Base-by-base conservation (phyloP, 306 rosid genomes). In the Mucuna pruriens region DNA sequence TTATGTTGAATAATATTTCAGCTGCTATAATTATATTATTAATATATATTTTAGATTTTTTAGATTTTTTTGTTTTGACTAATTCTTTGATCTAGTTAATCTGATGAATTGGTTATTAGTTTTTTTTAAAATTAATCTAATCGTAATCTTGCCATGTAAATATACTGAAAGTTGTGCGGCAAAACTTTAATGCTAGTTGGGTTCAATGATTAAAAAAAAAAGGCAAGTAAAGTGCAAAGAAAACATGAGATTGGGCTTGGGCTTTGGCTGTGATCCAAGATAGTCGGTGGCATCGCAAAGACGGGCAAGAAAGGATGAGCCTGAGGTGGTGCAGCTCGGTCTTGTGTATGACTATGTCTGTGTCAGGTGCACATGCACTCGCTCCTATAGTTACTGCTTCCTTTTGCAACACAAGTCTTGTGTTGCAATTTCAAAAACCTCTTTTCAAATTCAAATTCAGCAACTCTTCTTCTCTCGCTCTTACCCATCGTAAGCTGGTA, bases 261-360 rank as follows among this genome's bases (percentile, higher is more conserved):
- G 62, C 62, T 25, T 51, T 7, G 3, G 25, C 61, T 57, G 16
- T 4, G 64, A 23, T 57, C 34, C 34, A 60, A 25, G 6, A 0
- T 60, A 22, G 5, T 20, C 4, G 15, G 39, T 29, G 19, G 39
- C 39, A 26, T 31, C 16, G n/a, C 67, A 0, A 4, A 33, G 42
- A 61, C 25, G 3, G 22, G 26, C 46, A 36, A 23, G 34, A 62
- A 31, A 76, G 45, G 79, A 80, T 80, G 84, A n/a, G n/a, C n/a
- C n/a, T n/a, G n/a, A 48, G 79, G 84, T 80, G 74, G 74, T 71
- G 79, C 55, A 61, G 84, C 7, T 66, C 48, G 74, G 84, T 29
- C 12, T 57, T 69, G 38, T 40, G 71, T 39, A n/a, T 38, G 49
- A 9, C 51, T 11, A n/a, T 19, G 2, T 79, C 83, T 22, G 7